Evolutionary conservation across 2,329 filamentous ascomycete species (phyloP).

Genomic region (Arthrobotrys pseudoclavata): DNA sequence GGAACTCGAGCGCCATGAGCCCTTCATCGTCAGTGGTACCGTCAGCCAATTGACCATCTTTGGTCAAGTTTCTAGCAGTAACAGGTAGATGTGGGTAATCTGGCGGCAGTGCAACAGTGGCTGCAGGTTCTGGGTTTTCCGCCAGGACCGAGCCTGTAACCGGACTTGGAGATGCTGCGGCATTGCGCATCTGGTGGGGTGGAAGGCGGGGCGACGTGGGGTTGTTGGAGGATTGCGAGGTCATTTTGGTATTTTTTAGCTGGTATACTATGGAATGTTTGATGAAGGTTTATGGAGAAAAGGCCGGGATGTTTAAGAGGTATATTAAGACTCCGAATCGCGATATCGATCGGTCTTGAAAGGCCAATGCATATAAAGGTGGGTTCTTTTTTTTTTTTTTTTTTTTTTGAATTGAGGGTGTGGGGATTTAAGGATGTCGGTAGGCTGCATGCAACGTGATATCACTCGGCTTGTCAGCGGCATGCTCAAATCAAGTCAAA

Average conservation of each 20-base stretch:
- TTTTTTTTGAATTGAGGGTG: conserved; percentile 29
- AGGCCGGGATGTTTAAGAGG: neutral
- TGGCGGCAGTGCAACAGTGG: conserved; percentile 6
- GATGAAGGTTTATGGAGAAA: conserved; percentile 15
- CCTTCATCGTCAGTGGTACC: conserved; percentile 71
- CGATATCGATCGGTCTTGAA: conserved; percentile 32
- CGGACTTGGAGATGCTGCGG: conserved; percentile 49
- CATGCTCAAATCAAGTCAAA: conserved; percentile 27
- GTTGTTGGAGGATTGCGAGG: conserved; percentile 56
- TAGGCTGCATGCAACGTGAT: conserved; percentile 57
- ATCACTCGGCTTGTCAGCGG: conserved; percentile 58
- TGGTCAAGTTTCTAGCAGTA: conserved; percentile 71
- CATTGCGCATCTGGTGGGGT: conserved; percentile 59
- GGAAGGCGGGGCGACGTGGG: conserved; percentile 58
- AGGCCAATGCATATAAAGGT: conserved; percentile 37
- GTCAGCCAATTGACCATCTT: conserved; percentile 60
- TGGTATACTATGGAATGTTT: conserved; percentile 1
- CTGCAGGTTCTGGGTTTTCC: conserved; percentile 50
- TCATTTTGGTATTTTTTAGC: conserved; percentile 29
- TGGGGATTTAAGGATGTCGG: conserved; percentile 43
- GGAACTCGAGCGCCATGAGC: conserved; percentile 87
- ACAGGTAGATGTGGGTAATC: conserved; percentile 68
- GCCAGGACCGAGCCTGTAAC: conserved; percentile 55
- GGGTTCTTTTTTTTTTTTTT: conserved; percentile 17
- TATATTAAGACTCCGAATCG: conserved; percentile 27